These are phyloP conservation scores for Nemophila menziesii DNA, from an alignment of 257 asterid species.

Conservation along the genomic window DNA sequence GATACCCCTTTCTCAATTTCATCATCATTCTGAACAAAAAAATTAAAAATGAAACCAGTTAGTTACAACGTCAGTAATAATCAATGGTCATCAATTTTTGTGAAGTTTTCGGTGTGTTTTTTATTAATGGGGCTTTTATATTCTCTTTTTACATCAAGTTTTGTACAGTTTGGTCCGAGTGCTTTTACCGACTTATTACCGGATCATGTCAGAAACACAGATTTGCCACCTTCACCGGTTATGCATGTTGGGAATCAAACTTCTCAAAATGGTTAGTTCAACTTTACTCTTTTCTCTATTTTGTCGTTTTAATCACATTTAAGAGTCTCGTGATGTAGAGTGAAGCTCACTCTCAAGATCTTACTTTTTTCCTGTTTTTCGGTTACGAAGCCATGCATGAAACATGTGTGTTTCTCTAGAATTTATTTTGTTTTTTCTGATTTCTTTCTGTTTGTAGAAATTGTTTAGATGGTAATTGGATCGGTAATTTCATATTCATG, in stretches of 20 bases:
- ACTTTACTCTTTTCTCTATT: slow-evolving; percentile 2
- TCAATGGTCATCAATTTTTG: slow-evolving; percentile 23
- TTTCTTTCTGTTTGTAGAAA: not conserved
- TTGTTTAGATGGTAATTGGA: not conserved
- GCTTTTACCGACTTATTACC: slow-evolving; percentile 14
- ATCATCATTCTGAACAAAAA: no score
- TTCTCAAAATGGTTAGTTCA: slow-evolving; percentile 25
- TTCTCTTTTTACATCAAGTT: slow-evolving; percentile 40
- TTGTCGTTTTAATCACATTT: no score
- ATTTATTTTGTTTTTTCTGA: not conserved
- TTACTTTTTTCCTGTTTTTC: not conserved
- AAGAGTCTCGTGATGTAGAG: slow-evolving; percentile 18
- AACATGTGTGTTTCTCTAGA: not conserved
- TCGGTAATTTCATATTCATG: not conserved
- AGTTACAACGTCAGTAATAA: slow-evolving; percentile 15
- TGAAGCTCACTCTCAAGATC: not conserved
- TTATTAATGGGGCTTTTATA: slow-evolving; percentile 46
- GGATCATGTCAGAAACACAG: slow-evolving; percentile 1
- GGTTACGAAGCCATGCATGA: not conserved
- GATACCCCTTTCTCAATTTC: no score
- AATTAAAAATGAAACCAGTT: slow-evolving; percentile 43
- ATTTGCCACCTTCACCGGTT: slow-evolving; percentile 15
- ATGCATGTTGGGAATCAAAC: slow-evolving; percentile 11
- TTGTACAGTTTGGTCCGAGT: slow-evolving; percentile 23
- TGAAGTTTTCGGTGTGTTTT: slow-evolving; percentile 39